Evolutionary conservation across 108 stramenopile species (phyloP).

Genomic region (Schizochytrium sp.): DNA sequence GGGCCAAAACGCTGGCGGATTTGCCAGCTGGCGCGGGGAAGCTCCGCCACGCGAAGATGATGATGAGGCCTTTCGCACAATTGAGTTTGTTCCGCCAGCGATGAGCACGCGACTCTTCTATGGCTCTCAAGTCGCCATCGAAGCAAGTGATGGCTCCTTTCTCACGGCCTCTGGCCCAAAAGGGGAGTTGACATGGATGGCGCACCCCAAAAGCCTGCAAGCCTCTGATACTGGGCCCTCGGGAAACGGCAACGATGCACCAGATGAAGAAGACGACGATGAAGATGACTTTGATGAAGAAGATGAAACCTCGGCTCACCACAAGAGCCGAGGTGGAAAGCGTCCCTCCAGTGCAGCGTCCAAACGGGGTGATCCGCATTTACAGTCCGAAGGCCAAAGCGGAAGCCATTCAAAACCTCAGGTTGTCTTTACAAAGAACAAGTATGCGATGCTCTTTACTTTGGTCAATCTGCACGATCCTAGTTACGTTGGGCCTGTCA

Average conservation of each 20-base stretch:
- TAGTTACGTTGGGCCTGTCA: neutral
- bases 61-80: neutral
- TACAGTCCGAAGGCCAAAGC: neutral
- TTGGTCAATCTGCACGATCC: neutral
- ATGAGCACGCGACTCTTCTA: neutral
- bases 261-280: neutral
- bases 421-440: neutral
- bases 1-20: too few species aligned
- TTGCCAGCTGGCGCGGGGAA: neutral
- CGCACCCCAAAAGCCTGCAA: neutral
- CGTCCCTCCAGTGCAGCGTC: neutral
- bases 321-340: neutral
- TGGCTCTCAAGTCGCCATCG: constrained; percentile 7
- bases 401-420: neutral
- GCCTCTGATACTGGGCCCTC: neutral
- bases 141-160: neutral
- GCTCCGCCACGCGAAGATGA: neutral
- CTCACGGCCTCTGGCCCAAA: neutral
- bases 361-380: neutral
- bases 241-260: neutral
- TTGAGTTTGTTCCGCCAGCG: neutral
- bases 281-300: neutral
- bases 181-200: neutral
- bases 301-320: neutral
- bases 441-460: neutral